Conservation (phyloP, 2,329 filamentous ascomycete species). For the Colletotrichum simmondsii region DNA sequence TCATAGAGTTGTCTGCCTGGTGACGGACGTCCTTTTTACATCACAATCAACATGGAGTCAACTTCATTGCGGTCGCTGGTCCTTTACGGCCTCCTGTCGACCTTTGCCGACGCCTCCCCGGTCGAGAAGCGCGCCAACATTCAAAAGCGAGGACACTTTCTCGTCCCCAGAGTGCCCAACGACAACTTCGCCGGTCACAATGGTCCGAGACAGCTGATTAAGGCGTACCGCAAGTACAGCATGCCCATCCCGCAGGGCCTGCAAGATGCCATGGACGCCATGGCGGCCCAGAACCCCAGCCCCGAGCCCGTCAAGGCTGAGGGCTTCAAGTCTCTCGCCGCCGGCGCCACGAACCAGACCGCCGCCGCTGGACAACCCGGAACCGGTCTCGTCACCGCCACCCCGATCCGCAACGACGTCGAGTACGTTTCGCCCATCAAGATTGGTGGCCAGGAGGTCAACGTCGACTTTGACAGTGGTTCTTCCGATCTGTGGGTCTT, state of each 20-base stretch:
- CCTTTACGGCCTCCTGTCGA: constrained; percentile 30
- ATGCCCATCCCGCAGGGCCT: constrained; percentile 59
- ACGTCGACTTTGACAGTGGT: constrained; percentile 81
- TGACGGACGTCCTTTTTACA: constrained; percentile 18
- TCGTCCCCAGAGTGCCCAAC: constrained; percentile 67
- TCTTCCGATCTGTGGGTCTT: constrained; percentile 82
- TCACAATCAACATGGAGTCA: constrained; percentile 27
- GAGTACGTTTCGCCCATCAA: constrained; percentile 77
- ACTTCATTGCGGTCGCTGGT: constrained; percentile 26
- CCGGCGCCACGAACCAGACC: constrained; percentile 16
- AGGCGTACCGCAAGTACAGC: constrained; percentile 76
- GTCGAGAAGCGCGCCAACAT: constrained; percentile 41
- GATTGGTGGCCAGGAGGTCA: constrained; percentile 76
- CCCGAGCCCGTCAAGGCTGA: constrained; percentile 37
- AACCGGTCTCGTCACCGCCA: constrained; percentile 71
- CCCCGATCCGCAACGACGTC: constrained; percentile 71
- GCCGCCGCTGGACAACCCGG: constrained; percentile 22
- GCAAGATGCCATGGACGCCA: constrained; percentile 47
- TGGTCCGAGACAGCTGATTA: constrained; percentile 71
- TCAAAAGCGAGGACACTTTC: constrained; percentile 67
- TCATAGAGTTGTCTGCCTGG: constrained; percentile 12
- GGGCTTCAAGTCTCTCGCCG: constrained; percentile 24
- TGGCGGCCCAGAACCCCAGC: constrained; percentile 21
- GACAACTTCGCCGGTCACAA: constrained; percentile 63
- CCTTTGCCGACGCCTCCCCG: constrained; percentile 40